phyloP scores from a whole-genome alignment of 148 eudicot species.

The Rhododendron williamsianum region DNA sequence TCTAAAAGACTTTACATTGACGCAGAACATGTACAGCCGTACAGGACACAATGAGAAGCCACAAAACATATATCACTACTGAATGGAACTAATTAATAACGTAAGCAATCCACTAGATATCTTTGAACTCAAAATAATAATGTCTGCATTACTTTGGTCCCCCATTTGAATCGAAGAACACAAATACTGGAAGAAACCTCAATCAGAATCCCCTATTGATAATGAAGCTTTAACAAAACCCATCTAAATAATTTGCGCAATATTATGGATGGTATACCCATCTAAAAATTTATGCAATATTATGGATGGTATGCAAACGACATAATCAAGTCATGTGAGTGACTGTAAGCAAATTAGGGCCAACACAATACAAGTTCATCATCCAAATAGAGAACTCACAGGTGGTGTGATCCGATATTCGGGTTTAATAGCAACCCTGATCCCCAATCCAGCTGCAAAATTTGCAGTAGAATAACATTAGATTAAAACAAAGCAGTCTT shows the following conservation, averaged over 20 bases:
- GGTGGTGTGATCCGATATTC: conserved; percentile 86
- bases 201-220: background rate
- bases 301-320: background rate
- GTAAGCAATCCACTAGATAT: background rate
- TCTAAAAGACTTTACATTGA: background rate
- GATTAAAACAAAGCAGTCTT: background rate
- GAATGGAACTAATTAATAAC: background rate
- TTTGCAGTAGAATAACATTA: conserved; percentile 2
- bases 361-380: background rate
- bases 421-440: conserved; percentile 14
- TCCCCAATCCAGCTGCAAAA: conserved; percentile 33
- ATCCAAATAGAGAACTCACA: conserved; percentile 34
- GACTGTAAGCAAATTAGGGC: background rate
- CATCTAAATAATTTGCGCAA: background rate
- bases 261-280: too few relatives aligned
- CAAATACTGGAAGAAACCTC: background rate
- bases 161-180: background rate
- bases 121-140: background rate
- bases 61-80: background rate
- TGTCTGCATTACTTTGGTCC: background rate
- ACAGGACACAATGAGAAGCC: background rate
- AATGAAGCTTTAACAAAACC: background rate
- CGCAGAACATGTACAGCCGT: background rate
- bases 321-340: background rate
- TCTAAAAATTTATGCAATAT: background rate